Evolutionary conservation across 1,139 yeast species (phyloP), one percentile per base, ranked within the genome.

Genomic region (Scheffersomyces cryptocercus): DNA sequence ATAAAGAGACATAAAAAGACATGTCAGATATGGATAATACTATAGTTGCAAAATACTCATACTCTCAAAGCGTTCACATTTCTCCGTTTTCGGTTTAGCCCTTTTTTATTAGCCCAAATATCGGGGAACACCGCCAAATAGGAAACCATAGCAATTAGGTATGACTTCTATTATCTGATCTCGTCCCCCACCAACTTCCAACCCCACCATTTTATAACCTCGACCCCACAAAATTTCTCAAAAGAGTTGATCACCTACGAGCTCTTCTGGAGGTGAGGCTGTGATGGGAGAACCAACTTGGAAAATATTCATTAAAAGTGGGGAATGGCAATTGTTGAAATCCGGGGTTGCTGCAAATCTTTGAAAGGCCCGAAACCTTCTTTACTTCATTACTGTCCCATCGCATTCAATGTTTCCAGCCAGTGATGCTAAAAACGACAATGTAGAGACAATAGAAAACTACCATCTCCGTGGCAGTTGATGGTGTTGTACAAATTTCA

Each of bases 171-270:
- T 12, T 31, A 10, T 15, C 15, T 13, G 6, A 15, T 31, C 24
- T 5, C 24, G 11, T 10, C 35, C 35, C 35, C 35, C 35, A 31
- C 35, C 35, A 31, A 3, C 9, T 31, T 29, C 15, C 5, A 15
- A 31, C 35, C 35, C 35, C 35, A 20, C 35, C 35, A 31, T 31
- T 31, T 31, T 31, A 31, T n/a, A 31, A 20, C 35, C 8, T 15
- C 16, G 15, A 13, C 35, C 35, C 35, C 35, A 31, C 35, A 31
- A 31, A 31, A 31, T 12, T 30, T n/a, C 16, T 31, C 34, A n/a
- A 7, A 12, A 5, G 5, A 15, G 8, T 14, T 5, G 24, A 13
- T 31, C 35, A 14, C 4, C 3, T 11, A 14, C 15, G 15, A 13
- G 7, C 20, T 20, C 26, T 3, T 20, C 26, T 20, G 26, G 26